These are phyloP conservation scores for Cordyceps farinosa DNA, from an alignment of 2,329 filamentous ascomycete genomes.

Conservation along the genomic window DNA sequence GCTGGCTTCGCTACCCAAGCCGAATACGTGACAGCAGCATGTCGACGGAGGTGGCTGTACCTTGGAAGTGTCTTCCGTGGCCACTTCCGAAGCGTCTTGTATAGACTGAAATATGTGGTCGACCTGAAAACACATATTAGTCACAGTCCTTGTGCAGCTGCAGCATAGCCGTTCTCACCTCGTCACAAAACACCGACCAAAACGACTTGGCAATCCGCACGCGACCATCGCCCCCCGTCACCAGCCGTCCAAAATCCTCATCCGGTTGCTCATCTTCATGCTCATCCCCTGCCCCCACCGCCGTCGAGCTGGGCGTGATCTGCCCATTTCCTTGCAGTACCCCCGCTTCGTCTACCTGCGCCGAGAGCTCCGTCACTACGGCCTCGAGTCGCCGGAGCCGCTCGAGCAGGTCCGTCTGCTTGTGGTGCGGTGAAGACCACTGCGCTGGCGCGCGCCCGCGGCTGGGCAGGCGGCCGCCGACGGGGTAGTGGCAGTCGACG, in stretches of 20 bases:
- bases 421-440: constrained; percentile 26
- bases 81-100: constrained; percentile 24
- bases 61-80: background rate
- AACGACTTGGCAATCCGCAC: constrained; percentile 30
- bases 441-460: constrained; percentile 22
- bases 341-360: constrained; percentile 28
- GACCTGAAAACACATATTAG: constrained; percentile 19
- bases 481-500: constrained; percentile 31
- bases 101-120: constrained; percentile 31
- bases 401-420: constrained; percentile 29
- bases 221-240: constrained; percentile 25
- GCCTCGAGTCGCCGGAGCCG: constrained; percentile 29
- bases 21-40: background rate
- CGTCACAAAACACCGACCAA: constrained; percentile 32
- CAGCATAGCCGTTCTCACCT: constrained; percentile 20
- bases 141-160: background rate
- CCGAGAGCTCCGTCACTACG: constrained; percentile 30
- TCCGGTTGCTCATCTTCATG: constrained; percentile 23
- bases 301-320: background rate
- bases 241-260: constrained; percentile 30
- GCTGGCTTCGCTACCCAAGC: background rate
- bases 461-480: constrained; percentile 30
- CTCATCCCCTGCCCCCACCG: background rate
- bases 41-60: background rate
- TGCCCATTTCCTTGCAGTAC: background rate